Base-by-base conservation (phyloP, 176 grass and related monocot genomes). In the Pontederia crassipes region DNA sequence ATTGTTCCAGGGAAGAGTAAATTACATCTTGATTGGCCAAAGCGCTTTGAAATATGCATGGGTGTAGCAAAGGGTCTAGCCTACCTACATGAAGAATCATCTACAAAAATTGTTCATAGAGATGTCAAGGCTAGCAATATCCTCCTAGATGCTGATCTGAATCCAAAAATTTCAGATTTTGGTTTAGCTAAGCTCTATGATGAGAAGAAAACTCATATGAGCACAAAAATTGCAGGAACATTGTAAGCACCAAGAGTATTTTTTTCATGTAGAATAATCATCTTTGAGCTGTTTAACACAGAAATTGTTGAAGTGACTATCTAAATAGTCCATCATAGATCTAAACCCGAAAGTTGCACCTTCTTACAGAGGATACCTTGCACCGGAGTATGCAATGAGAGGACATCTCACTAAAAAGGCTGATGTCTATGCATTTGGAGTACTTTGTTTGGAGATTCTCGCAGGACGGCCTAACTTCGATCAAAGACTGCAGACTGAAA, bases 91-190 rank as follows among this genome's bases (percentile, higher is more conserved):
- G 63, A 78, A 49, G 62, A 77, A 45, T 77, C 74, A 14, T 68
- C 55, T 52, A 57, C 73, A 12, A 52, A 55, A 58, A 83, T 83
- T 53, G 69, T 73, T 12, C 71, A 73, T 28, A 53, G 71, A 74
- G 71, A 74, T 17, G 50, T 74, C 12, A 74, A 74, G 40, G 71
- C 71, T 24, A 74, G 71, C 27, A 74, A 74, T 48, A 56, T 74
- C 45, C 71, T 74, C 1, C 69, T 83, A 32, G 80, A 83, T 65
- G 8, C 35, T 52, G 57, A 83, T 52, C 75, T 83, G 15, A 83
- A 59, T 45, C 80, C 80, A 26, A 83, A 78, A 70, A 83, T 83
- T 40, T 83, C 80, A 26, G 80, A 83, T 65, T 83, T 83, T 59
- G 80, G 80, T 49, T 18, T 83, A 26, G 75, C 80, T 2, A 83